Evolutionary conservation across 1,284 basidiomycete genomes (phyloP), one percentile per base, ranked within the genome.

Genomic region (Ganoderma multipileum): DNA sequence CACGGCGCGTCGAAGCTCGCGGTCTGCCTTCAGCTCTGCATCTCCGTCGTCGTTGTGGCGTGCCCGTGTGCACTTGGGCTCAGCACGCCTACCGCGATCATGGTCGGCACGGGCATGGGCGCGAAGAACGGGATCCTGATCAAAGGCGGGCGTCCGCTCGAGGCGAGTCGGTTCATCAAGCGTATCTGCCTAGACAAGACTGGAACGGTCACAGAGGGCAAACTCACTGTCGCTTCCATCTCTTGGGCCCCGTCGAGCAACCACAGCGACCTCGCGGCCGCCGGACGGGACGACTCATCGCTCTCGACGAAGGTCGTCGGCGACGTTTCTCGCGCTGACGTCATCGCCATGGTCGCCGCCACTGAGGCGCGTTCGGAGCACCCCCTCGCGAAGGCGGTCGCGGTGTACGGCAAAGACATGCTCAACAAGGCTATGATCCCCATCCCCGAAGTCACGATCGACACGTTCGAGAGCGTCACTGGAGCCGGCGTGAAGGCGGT

Each of bases 81-180:
- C 65, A 95, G 94, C 68, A 99, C 98, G 0, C 98, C 98, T 0
- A 99, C 98, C 0, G 98, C 98, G 1, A 97, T 99, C 81, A 99
- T 99, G 98, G 98, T 99, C 50, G 98, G 98, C 38, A 99, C 98
- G 0, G 98, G 98, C 0, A 92, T 99, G 65, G 98, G 98, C 1
- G 98, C 98, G 14, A 88, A 94, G 83, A 96, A 99, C 77, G 98
- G 98, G 0, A 99, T 99, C 72, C 83, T 99, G 61, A 99, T 99
- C 89, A 99, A 99, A 79, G 97, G 98, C 57, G 98, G 97, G 3
- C 86, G 93, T 26, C 96, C 98, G 2, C 84, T 99, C 54, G 98
- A 99, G 79, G 95, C 95, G 3, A 96, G 95, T 78, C 91, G 89
- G 74, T 86, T 86, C 63, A 91, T 99, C 75, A 89, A 89, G 76